These are phyloP conservation scores for Carex pumila DNA, from an alignment of 176 grass and related monocot genomes.

Conservation along the genomic window DNA sequence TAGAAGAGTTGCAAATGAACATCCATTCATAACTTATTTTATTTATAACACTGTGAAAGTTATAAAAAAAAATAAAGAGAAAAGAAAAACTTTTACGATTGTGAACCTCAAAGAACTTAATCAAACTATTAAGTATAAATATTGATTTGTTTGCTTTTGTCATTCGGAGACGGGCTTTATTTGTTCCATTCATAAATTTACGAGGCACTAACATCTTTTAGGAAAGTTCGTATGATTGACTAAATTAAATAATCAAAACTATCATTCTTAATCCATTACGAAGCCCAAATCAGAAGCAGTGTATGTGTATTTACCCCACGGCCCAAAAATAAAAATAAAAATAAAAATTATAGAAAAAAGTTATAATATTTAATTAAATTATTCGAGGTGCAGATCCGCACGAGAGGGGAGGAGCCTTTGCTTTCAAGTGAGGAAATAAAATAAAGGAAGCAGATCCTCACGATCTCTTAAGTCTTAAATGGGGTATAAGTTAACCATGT, in stretches of 20 bases:
- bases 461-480: not conserved
- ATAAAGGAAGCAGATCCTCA: conserved; percentile 17
- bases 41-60: too few species aligned
- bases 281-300: not conserved
- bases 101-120: too few species aligned
- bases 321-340: not conserved
- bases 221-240: not conserved
- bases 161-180: too few species aligned
- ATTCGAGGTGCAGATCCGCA: not conserved
- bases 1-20: too few species aligned
- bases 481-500: conserved; percentile 3
- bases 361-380: not conserved
- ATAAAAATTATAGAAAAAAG: not conserved
- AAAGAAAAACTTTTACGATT: too few species aligned
- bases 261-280: not conserved
- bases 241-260: not conserved
- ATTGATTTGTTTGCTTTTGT: too few species aligned
- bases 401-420: not conserved
- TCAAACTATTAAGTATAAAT: too few species aligned
- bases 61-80: too few species aligned
- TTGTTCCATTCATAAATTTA: too few species aligned
- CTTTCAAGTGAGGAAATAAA: not conserved
- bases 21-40: too few species aligned
- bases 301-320: not conserved
- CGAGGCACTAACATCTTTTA: too few species aligned